These are phyloP conservation scores for Patellifolia procumbens DNA, from an alignment of 179 eudicot species.

Conservation along the genomic window DNA sequence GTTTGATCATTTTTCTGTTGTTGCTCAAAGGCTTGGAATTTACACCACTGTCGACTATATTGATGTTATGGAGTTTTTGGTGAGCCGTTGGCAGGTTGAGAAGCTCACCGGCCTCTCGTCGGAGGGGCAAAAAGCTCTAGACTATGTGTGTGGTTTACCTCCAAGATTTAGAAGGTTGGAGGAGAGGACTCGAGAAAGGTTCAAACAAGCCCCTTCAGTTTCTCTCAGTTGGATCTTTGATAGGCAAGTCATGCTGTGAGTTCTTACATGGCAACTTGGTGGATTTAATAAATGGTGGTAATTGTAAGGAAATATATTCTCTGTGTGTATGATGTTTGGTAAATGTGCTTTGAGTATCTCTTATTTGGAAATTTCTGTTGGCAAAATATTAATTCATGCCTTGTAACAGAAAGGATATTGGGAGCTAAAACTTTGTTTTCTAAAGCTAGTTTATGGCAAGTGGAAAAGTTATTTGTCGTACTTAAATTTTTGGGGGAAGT, in stretches of 20 bases:
- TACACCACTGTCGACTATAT: slow-evolving; percentile 24
- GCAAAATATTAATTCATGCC: too few species aligned
- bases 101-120: neutral
- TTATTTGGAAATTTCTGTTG: too few species aligned
- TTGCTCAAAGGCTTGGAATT: slow-evolving; percentile 21
- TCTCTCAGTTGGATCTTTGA: slow-evolving; percentile 26
- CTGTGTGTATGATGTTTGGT: too few species aligned
- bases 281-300: too few species aligned
- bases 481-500: too few species aligned
- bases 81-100: slow-evolving; percentile 20
- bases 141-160: neutral
- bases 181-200: neutral
- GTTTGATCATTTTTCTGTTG: slow-evolving; percentile 21
- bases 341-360: too few species aligned
- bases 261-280: neutral
- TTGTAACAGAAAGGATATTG: too few species aligned
- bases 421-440: too few species aligned
- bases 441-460: too few species aligned
- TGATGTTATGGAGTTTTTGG: neutral
- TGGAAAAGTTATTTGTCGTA: too few species aligned
- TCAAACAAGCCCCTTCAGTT: neutral
- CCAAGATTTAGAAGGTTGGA: neutral
- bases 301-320: too few species aligned
- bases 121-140: neutral
- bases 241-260: slow-evolving; percentile 21